Percentiles rank a stretch among this genome's conserved stretches.
Evolutionary conservation across 495 filamentous ascomycete genomes (phyloP).

Genomic region (Neurospora hispaniola): DNA sequence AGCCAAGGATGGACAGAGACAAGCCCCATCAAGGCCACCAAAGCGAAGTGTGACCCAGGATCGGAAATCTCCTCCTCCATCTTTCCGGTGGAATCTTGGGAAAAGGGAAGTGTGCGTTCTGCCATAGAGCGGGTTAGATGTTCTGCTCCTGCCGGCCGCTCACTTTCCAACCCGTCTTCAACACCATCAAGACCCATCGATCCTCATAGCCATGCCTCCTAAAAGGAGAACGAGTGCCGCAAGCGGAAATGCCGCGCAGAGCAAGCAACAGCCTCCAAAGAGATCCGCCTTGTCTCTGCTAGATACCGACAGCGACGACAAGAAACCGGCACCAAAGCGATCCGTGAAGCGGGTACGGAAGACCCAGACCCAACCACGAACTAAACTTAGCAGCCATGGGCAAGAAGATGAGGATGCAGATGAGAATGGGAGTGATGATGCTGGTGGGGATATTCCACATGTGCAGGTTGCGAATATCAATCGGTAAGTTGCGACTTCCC

Average conservation of each 20-base stretch:
- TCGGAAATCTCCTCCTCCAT: background rate
- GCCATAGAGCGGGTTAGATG: background rate
- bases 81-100: background rate
- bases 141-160: background rate
- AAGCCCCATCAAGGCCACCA: background rate
- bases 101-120: background rate
- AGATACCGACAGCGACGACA: background rate
- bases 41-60: background rate
- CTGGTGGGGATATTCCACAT: background rate
- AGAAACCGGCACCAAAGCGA: background rate
- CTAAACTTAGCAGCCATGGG: background rate
- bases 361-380: background rate
- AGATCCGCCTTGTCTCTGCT: background rate
- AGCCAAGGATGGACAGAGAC: background rate
- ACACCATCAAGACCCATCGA: background rate
- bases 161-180: background rate
- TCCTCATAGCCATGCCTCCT: background rate
- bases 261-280: background rate
- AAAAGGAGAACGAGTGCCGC: background rate
- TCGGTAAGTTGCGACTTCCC: background rate
- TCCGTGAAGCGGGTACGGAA: constrained; percentile 8
- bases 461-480: background rate
- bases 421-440: constrained; percentile 1
- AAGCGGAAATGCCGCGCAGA: background rate
- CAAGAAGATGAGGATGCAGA: background rate